Conservation (phyloP, 2,329 filamentous ascomycete genomes). For the Biscogniauxia marginata region DNA sequence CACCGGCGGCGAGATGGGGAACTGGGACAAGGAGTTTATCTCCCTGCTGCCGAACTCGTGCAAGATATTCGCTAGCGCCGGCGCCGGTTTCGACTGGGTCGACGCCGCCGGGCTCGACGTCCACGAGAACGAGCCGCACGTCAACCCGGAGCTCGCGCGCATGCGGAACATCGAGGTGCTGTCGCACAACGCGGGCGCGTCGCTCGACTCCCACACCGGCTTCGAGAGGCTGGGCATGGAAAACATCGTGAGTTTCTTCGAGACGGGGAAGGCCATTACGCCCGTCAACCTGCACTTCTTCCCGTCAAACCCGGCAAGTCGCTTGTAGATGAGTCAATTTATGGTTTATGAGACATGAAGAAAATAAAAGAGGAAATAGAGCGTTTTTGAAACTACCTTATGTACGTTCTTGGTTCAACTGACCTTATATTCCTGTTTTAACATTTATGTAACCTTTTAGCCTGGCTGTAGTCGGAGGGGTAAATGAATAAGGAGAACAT, state of each 20-base stretch:
- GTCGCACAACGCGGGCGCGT: constrained; percentile 13
- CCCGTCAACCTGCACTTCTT: constrained; percentile 14
- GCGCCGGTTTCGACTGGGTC: constrained; percentile 64
- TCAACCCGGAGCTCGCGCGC: constrained; percentile 37
- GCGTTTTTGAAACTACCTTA: no score
- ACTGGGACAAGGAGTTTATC: constrained; percentile 60
- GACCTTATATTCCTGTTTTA: no score
- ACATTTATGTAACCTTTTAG: no score
- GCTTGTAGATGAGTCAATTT: constrained; percentile 1
- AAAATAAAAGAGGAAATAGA: no score
- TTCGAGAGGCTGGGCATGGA: constrained; percentile 16
- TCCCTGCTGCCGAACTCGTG: constrained; percentile 50
- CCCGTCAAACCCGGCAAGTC: neutral
- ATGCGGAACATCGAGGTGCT: constrained; percentile 11
- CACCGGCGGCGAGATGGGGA: constrained; percentile 64
- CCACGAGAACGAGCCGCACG: constrained; percentile 51
- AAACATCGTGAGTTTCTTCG: constrained; percentile 12
- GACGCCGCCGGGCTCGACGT: constrained; percentile 56
- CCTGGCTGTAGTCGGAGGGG: no score
- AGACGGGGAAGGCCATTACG: constrained; percentile 9
- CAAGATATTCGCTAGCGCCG: constrained; percentile 58
- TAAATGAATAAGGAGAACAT: no score
- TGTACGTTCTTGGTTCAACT: no score
- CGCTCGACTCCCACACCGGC: constrained; percentile 10
- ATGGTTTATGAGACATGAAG: no score